These are phyloP conservation scores for Solanum dulcamara DNA, from an alignment of 257 asterid species.

Conservation along the genomic window DNA sequence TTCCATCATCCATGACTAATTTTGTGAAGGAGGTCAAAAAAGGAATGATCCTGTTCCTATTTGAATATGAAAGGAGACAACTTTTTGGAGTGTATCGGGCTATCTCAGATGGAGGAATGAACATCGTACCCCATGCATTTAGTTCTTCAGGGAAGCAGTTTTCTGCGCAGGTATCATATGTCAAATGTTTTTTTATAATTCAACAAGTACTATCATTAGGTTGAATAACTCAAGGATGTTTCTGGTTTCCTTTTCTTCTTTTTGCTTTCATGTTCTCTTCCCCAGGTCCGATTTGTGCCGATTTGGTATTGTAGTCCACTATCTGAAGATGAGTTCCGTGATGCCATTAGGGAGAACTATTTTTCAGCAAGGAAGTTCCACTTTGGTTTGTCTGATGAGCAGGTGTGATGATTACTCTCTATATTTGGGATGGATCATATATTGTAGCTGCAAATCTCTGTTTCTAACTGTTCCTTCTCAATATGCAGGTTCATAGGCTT, in stretches of 20 bases:
- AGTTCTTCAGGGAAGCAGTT: slow-evolving; percentile 37
- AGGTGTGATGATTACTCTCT: slow-evolving; percentile 33
- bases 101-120: slow-evolving; percentile 53
- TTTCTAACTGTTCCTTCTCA: not conserved
- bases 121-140: slow-evolving; percentile 49
- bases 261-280: slow-evolving; percentile 4
- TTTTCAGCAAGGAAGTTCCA: slow-evolving; percentile 49
- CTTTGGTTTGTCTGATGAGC: slow-evolving; percentile 58
- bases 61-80: slow-evolving; percentile 53
- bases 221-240: not conserved
- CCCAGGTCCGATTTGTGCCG: slow-evolving; percentile 49
- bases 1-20: slow-evolving; percentile 35
- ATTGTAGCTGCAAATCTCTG: not conserved
- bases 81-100: slow-evolving; percentile 82
- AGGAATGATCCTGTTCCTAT: slow-evolving; percentile 79
- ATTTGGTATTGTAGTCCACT: slow-evolving; percentile 72
- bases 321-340: slow-evolving; percentile 49
- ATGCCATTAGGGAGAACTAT: slow-evolving; percentile 64
- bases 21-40: slow-evolving; percentile 54
- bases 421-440: slow-evolving; percentile 3
- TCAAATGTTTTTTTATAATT: not conserved
- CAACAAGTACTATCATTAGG: not conserved
- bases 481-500: slow-evolving; percentile 50
- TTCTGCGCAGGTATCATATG: slow-evolving; percentile 58
- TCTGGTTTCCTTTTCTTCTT: slow-evolving; percentile 1